Conservation (phyloP, 495 filamentous ascomycete species). For the Penicillium salamii region DNA sequence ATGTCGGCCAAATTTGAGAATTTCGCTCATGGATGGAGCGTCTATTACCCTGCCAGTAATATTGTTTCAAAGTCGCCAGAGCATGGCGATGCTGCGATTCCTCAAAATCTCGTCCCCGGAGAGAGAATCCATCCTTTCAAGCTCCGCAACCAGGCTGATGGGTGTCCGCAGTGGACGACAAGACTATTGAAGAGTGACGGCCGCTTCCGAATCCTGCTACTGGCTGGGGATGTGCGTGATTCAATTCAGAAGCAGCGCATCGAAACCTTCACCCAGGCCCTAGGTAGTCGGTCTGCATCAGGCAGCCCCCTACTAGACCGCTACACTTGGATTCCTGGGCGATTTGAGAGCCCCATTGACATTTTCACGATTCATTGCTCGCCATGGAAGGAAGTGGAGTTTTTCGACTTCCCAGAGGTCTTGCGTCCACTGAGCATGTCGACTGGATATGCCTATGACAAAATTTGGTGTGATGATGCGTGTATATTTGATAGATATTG, state of each 20-base stretch:
- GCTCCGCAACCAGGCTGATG: conserved; percentile 54
- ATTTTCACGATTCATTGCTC: conserved; percentile 57
- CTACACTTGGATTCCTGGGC: conserved; percentile 32
- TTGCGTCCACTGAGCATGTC: conserved; percentile 52
- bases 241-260: conserved; percentile 43
- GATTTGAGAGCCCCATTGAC: conserved; percentile 47
- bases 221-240: conserved; percentile 55
- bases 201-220: conserved; percentile 57
- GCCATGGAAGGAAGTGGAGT: conserved; percentile 45
- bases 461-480: conserved; percentile 62
- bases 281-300: conserved; percentile 24
- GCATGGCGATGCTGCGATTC: conserved; percentile 11
- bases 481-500: conserved; percentile 55
- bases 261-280: conserved; percentile 37
- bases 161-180: conserved; percentile 47
- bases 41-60: conserved; percentile 32
- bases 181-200: conserved; percentile 48
- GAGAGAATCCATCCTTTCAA: conserved; percentile 52
- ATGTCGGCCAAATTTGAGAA: conserved; percentile 24
- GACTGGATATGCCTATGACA: conserved; percentile 59
- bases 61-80: conserved; percentile 25
- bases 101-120: conserved; percentile 39
- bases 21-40: conserved; percentile 37
- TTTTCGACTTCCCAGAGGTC: conserved; percentile 57
- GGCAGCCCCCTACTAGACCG: conserved; percentile 23